Percentiles rank a stretch among this genome's conserved stretches.
These are phyloP conservation scores for Nothopassalora personata DNA, from an alignment of 2,329 filamentous ascomycete genomes.

Conservation along the genomic window DNA sequence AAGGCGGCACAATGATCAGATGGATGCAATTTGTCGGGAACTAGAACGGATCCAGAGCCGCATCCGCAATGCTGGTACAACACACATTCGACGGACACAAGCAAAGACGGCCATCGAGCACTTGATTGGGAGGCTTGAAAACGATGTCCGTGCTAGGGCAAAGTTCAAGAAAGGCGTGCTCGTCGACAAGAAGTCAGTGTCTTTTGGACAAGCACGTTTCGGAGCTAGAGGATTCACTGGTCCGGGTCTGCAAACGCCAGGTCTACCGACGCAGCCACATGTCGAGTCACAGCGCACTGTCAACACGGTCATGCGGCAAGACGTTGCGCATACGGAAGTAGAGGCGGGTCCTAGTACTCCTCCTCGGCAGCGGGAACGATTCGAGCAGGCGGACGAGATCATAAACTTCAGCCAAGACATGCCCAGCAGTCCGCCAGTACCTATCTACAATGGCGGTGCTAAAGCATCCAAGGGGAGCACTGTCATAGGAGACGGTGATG, in stretches of 20 bases:
- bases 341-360: background rate
- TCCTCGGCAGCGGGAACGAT: background rate
- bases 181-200: background rate
- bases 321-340: background rate
- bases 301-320: background rate
- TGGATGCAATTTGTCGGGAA: slow-evolving; percentile 61
- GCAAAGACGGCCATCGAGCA: slow-evolving; percentile 71
- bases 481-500: background rate
- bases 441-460: background rate
- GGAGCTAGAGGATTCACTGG: background rate
- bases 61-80: slow-evolving; percentile 53
- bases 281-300: background rate
- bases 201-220: background rate
- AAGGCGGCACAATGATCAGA: slow-evolving; percentile 59
- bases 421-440: background rate
- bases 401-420: background rate
- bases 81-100: slow-evolving; percentile 66
- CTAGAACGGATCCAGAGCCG: slow-evolving; percentile 44
- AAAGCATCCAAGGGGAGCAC: background rate
- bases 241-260: background rate
- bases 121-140: slow-evolving; percentile 66
- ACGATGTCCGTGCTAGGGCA: slow-evolving; percentile 61
- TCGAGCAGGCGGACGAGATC: background rate
- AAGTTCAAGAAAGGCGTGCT: slow-evolving; percentile 31
- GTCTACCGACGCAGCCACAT: background rate